These are phyloP conservation scores for Rhodotorula sp. DNA, from an alignment of 1,284 basidiomycete species.

Conservation along the genomic window DNA sequence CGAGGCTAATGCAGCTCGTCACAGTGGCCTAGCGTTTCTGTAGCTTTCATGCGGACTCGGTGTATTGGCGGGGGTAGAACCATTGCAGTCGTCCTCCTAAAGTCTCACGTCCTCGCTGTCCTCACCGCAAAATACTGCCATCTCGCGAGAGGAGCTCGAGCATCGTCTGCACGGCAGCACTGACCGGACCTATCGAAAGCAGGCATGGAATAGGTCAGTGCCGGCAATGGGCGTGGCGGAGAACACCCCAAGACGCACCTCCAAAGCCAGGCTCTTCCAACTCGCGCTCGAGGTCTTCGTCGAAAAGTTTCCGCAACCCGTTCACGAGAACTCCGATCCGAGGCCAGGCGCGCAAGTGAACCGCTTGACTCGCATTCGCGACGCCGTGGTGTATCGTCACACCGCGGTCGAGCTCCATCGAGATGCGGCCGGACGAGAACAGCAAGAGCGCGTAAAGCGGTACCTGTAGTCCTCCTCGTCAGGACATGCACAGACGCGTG, in stretches of 20 bases:
- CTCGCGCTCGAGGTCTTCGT: conserved; percentile 62
- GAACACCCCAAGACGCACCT: conserved; percentile 14
- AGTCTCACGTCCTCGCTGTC: too few relatives aligned
- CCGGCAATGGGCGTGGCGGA: not conserved
- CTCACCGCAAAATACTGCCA: not conserved
- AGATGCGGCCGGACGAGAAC: conserved; percentile 71
- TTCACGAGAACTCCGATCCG: conserved; percentile 86
- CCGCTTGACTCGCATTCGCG: conserved; percentile 48
- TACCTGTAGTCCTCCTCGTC: conserved; percentile 54
- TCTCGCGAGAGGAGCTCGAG: conserved; percentile 63
- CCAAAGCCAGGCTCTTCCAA: conserved; percentile 52
- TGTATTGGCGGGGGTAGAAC: too few relatives aligned
- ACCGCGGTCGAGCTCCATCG: conserved; percentile 71
- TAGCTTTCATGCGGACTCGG: too few relatives aligned
- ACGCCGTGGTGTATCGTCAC: conserved; percentile 55
- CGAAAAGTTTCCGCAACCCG: conserved; percentile 73
- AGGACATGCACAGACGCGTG: too few relatives aligned
- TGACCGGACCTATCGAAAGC: conserved; percentile 18
- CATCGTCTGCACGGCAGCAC: conserved; percentile 65
- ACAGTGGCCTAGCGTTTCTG: too few relatives aligned
- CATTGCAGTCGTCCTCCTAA: too few relatives aligned
- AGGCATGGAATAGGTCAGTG: conserved; percentile 1
- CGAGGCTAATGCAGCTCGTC: too few relatives aligned
- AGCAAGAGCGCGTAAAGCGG: conserved; percentile 79
- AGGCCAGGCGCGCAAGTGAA: conserved; percentile 77